Evolutionary conservation across 371 early-diverging fungal genomes (phyloP).

Genomic region (Mucor irregularis): DNA sequence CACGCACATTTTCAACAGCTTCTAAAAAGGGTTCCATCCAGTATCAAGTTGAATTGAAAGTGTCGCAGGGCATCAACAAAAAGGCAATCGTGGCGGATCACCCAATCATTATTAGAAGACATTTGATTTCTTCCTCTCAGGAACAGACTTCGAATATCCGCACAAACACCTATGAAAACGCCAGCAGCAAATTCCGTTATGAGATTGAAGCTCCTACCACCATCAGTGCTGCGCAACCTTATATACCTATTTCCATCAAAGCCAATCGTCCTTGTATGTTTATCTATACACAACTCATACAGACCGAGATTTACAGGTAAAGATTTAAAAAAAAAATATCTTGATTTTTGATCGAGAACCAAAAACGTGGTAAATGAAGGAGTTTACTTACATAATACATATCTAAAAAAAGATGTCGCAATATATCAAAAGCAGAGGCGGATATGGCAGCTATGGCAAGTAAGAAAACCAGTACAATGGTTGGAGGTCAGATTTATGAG

Average conservation of each 20-base stretch:
- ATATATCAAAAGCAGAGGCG: conserved; percentile 28
- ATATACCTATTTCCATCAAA: conserved; percentile 24
- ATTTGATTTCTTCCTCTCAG: conserved; percentile 23
- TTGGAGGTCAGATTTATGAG: conserved; percentile 2
- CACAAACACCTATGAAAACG: conserved; percentile 26
- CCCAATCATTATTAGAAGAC: conserved; percentile 29
- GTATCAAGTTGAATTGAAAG: conserved; percentile 29
- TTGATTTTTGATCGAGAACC: background rate
- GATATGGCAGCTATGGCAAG: conserved; percentile 18
- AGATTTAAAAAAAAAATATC: background rate
- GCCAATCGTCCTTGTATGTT: conserved; percentile 13
- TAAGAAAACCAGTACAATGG: conserved; percentile 5
- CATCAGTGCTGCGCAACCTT: conserved; percentile 29
- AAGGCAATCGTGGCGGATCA: conserved; percentile 21
- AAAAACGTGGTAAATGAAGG: background rate
- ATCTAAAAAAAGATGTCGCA: conserved; percentile 28
- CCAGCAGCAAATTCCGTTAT: conserved; percentile 34
- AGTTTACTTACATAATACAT: background rate
- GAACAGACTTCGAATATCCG: conserved; percentile 18
- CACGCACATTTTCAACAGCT: conserved; percentile 16
- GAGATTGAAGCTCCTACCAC: conserved; percentile 32
- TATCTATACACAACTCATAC: conserved; percentile 32
- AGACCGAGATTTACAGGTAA: conserved; percentile 40
- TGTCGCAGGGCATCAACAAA: conserved; percentile 25
- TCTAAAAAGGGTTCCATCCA: conserved; percentile 23